Evolutionary conservation across 306 rosid genomes (phyloP).

Genomic region (Medicago arabica): DNA sequence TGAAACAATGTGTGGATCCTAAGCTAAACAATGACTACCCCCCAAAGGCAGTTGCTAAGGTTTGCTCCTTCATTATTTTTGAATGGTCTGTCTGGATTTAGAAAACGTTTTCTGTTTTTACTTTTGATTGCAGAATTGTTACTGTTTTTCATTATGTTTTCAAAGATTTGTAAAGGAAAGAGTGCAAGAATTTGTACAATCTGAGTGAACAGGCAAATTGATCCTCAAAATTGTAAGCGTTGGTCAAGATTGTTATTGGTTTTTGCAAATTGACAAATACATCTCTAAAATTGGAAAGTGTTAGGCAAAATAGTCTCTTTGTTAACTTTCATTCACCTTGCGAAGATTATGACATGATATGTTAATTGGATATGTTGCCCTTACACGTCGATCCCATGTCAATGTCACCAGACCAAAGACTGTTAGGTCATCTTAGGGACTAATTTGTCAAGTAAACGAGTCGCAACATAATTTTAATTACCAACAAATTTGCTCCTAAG

Average conservation of each 20-base stretch:
- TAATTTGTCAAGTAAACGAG: too few species aligned
- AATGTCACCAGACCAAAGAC: not conserved
- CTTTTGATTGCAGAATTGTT: not conserved
- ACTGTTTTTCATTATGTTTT: not conserved
- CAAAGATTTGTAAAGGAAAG: not conserved
- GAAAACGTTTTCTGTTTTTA: not conserved
- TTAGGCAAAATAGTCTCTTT: too few species aligned
- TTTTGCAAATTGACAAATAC: not conserved
- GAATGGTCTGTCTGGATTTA: not conserved
- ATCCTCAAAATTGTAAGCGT: not conserved
- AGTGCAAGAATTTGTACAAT: not conserved
- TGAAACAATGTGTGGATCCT: conserved; percentile 97
- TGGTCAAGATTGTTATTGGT: not conserved
- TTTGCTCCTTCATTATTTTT: conserved; percentile 36
- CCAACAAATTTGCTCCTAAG: too few species aligned
- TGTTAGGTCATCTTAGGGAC: not conserved
- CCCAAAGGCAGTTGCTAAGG: conserved; percentile 98
- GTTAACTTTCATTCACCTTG: not conserved
- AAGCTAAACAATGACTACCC: conserved; percentile 92
- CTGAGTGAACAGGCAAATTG: not conserved
- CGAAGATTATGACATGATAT: too few species aligned
- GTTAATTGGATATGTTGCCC: too few species aligned
- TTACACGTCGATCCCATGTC: too few species aligned
- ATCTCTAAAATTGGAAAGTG: too few species aligned
- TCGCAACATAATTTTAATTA: too few species aligned